These are phyloP conservation scores for Candida broadrunensis DNA, from an alignment of 805 yeast species.

Conservation along the genomic window DNA sequence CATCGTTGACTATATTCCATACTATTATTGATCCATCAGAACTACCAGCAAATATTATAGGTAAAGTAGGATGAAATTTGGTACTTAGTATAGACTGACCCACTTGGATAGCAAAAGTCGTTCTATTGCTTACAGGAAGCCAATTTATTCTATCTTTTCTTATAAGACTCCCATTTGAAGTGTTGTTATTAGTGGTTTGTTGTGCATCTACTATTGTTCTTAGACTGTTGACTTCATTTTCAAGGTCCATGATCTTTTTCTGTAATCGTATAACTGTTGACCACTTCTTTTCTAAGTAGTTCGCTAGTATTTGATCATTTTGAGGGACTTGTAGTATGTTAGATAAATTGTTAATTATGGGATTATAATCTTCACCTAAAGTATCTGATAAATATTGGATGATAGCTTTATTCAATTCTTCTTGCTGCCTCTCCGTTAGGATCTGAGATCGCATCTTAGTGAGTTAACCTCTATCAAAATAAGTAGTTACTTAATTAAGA, in stretches of 20 bases:
- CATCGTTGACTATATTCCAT: slow-evolving; percentile 64
- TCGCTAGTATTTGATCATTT: slow-evolving; percentile 29
- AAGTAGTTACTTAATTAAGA: no score
- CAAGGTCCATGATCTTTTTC: slow-evolving; percentile 66
- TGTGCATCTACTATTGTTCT: slow-evolving; percentile 41
- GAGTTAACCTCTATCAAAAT: no score
- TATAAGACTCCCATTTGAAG: slow-evolving; percentile 6
- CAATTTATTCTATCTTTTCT: slow-evolving; percentile 45
- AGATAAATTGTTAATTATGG: slow-evolving; percentile 7
- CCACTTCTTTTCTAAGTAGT: slow-evolving; percentile 78
- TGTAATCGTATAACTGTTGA: slow-evolving; percentile 79
- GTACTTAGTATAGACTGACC: slow-evolving; percentile 58
- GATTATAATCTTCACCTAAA: slow-evolving; percentile 13
- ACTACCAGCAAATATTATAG: slow-evolving; percentile 61
- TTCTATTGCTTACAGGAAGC: slow-evolving; percentile 55
- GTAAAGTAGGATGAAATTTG: slow-evolving; percentile 72
- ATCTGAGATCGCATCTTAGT: slow-evolving; percentile 5
- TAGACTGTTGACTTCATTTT: slow-evolving; percentile 51
- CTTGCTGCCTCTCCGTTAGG: slow-evolving; percentile 28
- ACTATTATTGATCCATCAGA: slow-evolving; percentile 69
- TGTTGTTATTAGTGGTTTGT: slow-evolving; percentile 7
- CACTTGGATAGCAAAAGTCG: slow-evolving; percentile 48
- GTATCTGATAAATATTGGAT: slow-evolving; percentile 45
- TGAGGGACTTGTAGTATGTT: slow-evolving; percentile 10
- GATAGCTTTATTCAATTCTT: slow-evolving; percentile 47